Base-by-base conservation (phyloP, 768 basidiomycete genomes). In the Cystoderma amianthinum region DNA sequence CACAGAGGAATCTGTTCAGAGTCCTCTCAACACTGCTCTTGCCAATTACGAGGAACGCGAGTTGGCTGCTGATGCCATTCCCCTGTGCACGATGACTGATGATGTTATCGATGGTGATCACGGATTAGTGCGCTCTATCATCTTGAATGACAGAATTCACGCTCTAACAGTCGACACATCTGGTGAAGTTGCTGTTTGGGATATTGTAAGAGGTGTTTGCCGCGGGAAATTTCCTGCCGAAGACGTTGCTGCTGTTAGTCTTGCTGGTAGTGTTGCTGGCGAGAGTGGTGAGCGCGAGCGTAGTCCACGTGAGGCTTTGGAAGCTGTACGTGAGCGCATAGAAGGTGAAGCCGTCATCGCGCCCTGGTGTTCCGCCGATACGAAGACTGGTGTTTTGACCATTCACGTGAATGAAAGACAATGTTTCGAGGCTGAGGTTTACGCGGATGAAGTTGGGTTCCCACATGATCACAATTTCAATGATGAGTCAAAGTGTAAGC, bases 401-500 rank as follows among this genome's bases (percentile, higher is more conserved):
- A 78, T 98, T 3, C 90, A 96, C 60, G 50, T 99, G 34, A 86
- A 77, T 35, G 92, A 96, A 49, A 7, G 25, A 7, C 72, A 78
- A 36, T 90, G 83, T 44, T 98, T 97, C 57, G 94, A 98, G 42
- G 87, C 89, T 4, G 96, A 99, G 62, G 80, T 95, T 2, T 97
- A 94, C 56, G 86, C 88, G 10, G 94, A 97, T 55, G 93, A 98
- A 56, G 78, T 85, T 30, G 90, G 88, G 15, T 82, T 80, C 53
- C 66, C 63, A 0, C 61, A 68, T 19, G 76, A 82, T 41, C 72
- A 73, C 4, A 65, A 72, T 6, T 80, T 80, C 47, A 78, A 68
- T 35, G 90, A 93, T 41, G 95, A 97, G 52, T 68, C 79, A 12
- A 80, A 93, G 59, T 54, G 95, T 92, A 51, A 56, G 85, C 75